A percentile compares a stretch with the other conserved stretches of the same genome.
Evolutionary conservation across 164 flowering plant species (phyloP).

Genomic region (Vitis cinerea): DNA sequence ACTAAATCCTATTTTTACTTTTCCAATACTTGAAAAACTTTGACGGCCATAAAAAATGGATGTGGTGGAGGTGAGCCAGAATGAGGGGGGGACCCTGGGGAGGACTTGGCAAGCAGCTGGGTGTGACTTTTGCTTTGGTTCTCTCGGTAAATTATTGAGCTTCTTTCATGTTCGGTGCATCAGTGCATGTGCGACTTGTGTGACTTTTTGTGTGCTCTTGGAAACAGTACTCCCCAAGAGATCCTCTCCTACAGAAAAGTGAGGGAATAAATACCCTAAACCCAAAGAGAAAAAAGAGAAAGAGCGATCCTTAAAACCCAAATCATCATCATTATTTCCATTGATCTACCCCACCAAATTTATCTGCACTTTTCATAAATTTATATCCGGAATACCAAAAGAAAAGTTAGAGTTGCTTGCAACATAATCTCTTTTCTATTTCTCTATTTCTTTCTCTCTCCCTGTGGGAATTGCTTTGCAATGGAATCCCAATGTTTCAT

Average conservation of each 20-base stretch:
- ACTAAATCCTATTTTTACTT: no score
- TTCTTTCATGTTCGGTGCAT: not conserved
- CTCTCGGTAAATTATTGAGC: not conserved
- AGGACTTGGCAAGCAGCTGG: no score
- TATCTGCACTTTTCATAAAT: not conserved
- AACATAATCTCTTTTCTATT: no score
- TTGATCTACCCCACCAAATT: not conserved
- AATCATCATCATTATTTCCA: not conserved
- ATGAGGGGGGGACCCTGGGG: no score
- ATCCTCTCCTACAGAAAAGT: slow-evolving; percentile 11
- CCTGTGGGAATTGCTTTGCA: slow-evolving; percentile 10
- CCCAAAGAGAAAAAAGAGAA: slow-evolving; percentile 3
- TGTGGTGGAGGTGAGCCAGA: no score
- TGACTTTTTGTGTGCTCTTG: slow-evolving; percentile 5
- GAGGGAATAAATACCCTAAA: slow-evolving; percentile 11
- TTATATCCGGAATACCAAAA: not conserved
- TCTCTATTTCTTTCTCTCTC: slow-evolving; percentile 1
- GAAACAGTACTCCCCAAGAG: not conserved
- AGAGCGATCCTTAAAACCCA: not conserved
- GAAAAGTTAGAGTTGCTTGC: no score
- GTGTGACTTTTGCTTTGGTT: not conserved
- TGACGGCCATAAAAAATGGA: no score
- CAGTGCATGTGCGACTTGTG: slow-evolving; percentile 4
- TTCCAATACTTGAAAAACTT: no score
- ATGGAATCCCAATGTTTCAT: slow-evolving; percentile 20